Base-by-base conservation (phyloP, 345 rosid genomes). In the Iberis pinnata region DNA sequence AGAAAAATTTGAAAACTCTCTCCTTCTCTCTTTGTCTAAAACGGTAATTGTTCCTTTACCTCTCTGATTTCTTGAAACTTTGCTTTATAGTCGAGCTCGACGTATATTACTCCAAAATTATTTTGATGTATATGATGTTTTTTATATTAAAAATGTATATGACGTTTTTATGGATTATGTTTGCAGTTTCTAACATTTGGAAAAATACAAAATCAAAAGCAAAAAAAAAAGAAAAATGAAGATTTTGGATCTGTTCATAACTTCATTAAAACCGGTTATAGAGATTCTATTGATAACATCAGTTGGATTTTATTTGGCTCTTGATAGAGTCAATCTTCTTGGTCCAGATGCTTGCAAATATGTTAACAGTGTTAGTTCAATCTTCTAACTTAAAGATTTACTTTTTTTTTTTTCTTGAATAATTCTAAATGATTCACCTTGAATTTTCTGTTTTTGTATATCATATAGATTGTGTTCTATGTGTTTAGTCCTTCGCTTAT, bases 401-500 rank as follows among this genome's bases (percentile, higher is more conserved):
- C 11, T 27, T 19, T 9, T 33, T 42, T 5, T 22, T 22, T 26
- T 8, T 26, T n/a, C 33, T 49, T 32, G 6, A 3, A 4, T 43
- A 16, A 17, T 18, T 10, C 1, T n/a, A n/a, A n/a, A n/a, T n/a
- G n/a, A n/a, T n/a, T n/a, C n/a, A n/a, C n/a, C n/a, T n/a, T n/a
- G n/a, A n/a, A n/a, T n/a, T n/a, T n/a, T n/a, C n/a, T n/a, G n/a
- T n/a, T n/a, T n/a, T n/a, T n/a, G n/a, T n/a, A n/a, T n/a, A n/a
- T n/a, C 36, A 3, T 58, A 10, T 75, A 76, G 89, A 59, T 80
- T 19, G 80, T 76, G 4, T 83, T 83, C 67, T 78, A 60, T 16
- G 82, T 80, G 17, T 80, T 80, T 69, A 80, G 61, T 68, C 86
- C 89, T n/a, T 75, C 82, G 0, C 80, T 78, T 33, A 72, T 83